Evolutionary conservation across 2,329 filamentous ascomycete genomes (phyloP), one percentile per base, ranked within the genome.

Genomic region (Diaporthe ampelina): DNA sequence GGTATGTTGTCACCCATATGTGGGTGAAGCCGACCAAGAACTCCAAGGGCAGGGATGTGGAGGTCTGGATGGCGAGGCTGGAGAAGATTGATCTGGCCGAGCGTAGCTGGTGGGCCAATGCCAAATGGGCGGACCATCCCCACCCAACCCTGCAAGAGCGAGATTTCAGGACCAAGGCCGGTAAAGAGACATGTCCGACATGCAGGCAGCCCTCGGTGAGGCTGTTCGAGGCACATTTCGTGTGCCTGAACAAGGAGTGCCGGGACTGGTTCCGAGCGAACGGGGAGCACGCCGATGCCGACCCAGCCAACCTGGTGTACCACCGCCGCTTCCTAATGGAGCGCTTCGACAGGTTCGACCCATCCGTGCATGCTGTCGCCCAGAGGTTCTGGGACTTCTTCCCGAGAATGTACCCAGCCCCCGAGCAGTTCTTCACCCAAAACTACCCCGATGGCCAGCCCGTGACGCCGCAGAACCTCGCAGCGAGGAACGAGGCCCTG

Each of bases 41-140:
- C n/a, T 19, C 35, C 26, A 45, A 2, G 3, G 57, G 35, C 11
- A 4, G 35, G 19, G 4, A 15, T 7, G 35, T 26, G 21, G 24
- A n/a, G 3, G 43, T 37, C 13, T 72, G 70, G 70, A 65, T 72
- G 70, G 45, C 56, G 15, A 63, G 70, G 45, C 45, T 72, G 17
- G 70, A 72, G 57, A 63, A 63, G 45, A 54, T 59, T 11, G 45
- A 72, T 45, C 50, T 72, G 4, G 21, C 32, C 21, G 13, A 43
- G 21, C 32, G 32, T 24, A 72, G 56, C 56, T 72, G 70, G 70
- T 72, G 70, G 70, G 26, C 56, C 10, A 29, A 72, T 11, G 43
- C 17, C 13, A 43, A 19, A 19, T 43, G 40, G 40, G 40, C 70
- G 10, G 45, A 32, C 29, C 57, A 54, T 29, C 70, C 45, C 17